Percentiles rank a stretch among this genome's conserved stretches.
phyloP scores from a whole-genome alignment of 2,329 filamentous ascomycete genomes.

The Aureobasidium lini region DNA sequence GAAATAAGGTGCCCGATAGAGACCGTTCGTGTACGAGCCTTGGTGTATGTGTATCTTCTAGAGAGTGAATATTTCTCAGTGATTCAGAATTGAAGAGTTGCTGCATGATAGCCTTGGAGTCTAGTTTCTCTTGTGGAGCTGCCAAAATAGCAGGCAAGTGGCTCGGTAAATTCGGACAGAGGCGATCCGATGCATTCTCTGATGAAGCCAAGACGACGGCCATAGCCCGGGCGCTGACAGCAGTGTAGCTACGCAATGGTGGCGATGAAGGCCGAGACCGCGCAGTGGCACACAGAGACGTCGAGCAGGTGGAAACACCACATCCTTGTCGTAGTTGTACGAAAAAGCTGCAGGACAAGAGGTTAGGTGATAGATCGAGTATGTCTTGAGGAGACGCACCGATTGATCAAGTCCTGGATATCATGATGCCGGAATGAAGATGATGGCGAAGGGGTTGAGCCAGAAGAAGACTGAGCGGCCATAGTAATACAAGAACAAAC shows the following conservation, averaged over 20 bases:
- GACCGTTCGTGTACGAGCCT: too few relatives aligned
- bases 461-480: not conserved
- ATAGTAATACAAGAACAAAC: slow-evolving; percentile 1
- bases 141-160: not conserved
- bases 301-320: slow-evolving; percentile 56
- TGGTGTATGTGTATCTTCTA: not conserved
- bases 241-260: slow-evolving; percentile 68
- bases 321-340: slow-evolving; percentile 74
- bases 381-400: not conserved
- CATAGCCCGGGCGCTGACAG: slow-evolving; percentile 69
- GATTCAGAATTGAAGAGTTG: slow-evolving; percentile 35
- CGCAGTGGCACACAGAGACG: slow-evolving; percentile 70
- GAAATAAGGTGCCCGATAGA: not conserved
- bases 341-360: slow-evolving; percentile 53
- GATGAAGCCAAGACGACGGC: slow-evolving; percentile 70
- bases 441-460: not conserved
- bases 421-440: not conserved
- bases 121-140: slow-evolving; percentile 21
- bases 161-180: slow-evolving; percentile 48
- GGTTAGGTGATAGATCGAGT: not conserved
- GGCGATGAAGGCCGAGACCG: slow-evolving; percentile 57
- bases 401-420: slow-evolving; percentile 1
- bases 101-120: slow-evolving; percentile 54
- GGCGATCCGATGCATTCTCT: slow-evolving; percentile 60
- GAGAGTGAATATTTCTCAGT: not conserved